Percentiles rank a stretch among this genome's conserved stretches.
Conservation (phyloP, 1,284 basidiomycete genomes). For the Erythrobasidium hasegawianum region DNA sequence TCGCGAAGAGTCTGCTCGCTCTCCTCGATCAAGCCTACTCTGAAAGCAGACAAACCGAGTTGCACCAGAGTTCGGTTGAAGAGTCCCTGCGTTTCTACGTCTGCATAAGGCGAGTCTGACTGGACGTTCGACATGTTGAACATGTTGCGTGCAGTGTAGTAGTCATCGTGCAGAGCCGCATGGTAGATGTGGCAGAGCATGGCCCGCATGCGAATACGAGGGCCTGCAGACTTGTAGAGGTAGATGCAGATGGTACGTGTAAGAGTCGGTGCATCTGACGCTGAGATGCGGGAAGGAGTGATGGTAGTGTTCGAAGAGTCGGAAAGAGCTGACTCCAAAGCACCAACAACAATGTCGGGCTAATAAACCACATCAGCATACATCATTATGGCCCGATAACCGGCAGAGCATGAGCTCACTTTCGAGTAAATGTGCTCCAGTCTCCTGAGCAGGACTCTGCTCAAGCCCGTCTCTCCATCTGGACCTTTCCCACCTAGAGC, state of each 20-base stretch:
- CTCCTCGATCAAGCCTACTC: slow-evolving; percentile 89
- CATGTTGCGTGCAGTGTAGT: slow-evolving; percentile 96
- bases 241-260: slow-evolving; percentile 86
- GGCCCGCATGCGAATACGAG: slow-evolving; percentile 82
- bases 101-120: slow-evolving; percentile 90
- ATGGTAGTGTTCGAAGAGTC: slow-evolving; percentile 43
- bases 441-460: slow-evolving; percentile 86
- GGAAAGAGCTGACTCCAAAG: slow-evolving; percentile 68
- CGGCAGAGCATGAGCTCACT: no score
- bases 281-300: slow-evolving; percentile 42
- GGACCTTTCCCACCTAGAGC: slow-evolving; percentile 60
- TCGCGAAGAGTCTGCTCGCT: slow-evolving; percentile 88
- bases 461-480: slow-evolving; percentile 51
- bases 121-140: slow-evolving; percentile 98
- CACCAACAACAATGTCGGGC: slow-evolving; percentile 89
- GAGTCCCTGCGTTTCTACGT: slow-evolving; percentile 94
- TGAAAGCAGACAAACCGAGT: slow-evolving; percentile 94
- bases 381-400: no score
- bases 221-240: slow-evolving; percentile 86
- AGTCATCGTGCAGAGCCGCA: slow-evolving; percentile 93
- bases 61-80: slow-evolving; percentile 98
- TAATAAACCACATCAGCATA: no score
- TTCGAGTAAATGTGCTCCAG: slow-evolving; percentile 98
- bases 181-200: slow-evolving; percentile 98
- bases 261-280: slow-evolving; percentile 58